A percentile compares a stretch with the other conserved stretches of the same genome.
Evolutionary conservation across 2,329 filamentous ascomycete genomes (phyloP).

Genomic region (Trichoderma asperellum): DNA sequence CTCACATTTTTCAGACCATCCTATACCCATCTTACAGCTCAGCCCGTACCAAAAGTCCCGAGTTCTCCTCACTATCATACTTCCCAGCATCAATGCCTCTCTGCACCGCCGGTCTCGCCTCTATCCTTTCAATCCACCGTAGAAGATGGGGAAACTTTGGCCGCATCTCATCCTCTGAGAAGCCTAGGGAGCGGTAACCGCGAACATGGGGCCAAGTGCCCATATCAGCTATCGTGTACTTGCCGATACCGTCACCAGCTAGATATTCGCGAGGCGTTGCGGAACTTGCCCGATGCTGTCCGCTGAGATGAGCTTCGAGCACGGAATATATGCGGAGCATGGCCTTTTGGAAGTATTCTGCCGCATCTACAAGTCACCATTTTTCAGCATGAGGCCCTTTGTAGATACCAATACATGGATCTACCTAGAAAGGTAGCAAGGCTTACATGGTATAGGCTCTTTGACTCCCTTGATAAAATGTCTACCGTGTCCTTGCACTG

Average conservation of each 20-base stretch:
- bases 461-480: neutral
- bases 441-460: slow-evolving; percentile 4
- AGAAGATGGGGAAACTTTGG: slow-evolving; percentile 18
- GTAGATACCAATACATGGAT: neutral
- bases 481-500: neutral
- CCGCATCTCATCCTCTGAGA: neutral
- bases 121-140: slow-evolving; percentile 14
- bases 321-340: slow-evolving; percentile 12
- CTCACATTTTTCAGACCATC: neutral
- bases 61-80: slow-evolving; percentile 15
- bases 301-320: slow-evolving; percentile 11
- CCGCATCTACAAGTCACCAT: neutral
- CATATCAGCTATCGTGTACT: slow-evolving; percentile 14
- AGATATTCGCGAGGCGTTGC: slow-evolving; percentile 5
- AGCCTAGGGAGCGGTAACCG: neutral
- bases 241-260: slow-evolving; percentile 6
- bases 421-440: neutral
- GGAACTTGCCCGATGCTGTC: neutral
- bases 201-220: slow-evolving; percentile 13
- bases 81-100: slow-evolving; percentile 9
- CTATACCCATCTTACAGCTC: neutral
- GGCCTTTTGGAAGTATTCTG: neutral
- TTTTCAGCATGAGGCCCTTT: neutral
- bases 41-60: neutral
- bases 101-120: slow-evolving; percentile 7